These are phyloP conservation scores for Prunus padus DNA, from an alignment of 306 rosid genomes.

Conservation along the genomic window DNA sequence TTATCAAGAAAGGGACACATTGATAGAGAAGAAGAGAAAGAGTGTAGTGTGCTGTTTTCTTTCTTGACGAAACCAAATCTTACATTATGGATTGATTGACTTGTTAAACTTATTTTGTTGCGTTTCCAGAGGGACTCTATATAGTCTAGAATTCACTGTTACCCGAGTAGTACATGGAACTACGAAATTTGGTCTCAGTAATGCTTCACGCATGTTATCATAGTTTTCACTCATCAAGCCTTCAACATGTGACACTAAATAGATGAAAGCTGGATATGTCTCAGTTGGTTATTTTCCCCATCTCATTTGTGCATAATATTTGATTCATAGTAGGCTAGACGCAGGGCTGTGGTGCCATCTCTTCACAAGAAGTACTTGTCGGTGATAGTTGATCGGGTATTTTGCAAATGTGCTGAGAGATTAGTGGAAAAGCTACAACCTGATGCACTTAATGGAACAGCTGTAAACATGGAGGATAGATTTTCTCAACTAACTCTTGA, in stretches of 20 bases:
- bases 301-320: constrained; percentile 23
- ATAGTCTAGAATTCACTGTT: not conserved
- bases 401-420: constrained; percentile 83
- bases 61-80: not conserved
- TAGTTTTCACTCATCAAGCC: not conserved
- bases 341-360: constrained; percentile 97
- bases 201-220: not conserved
- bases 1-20: no score
- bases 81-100: not conserved
- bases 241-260: not conserved
- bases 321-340: constrained; percentile 65
- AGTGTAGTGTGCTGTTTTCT: not conserved
- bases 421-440: constrained; percentile 81
- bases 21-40: no score
- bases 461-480: constrained; percentile 87
- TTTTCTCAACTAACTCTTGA: constrained; percentile 93
- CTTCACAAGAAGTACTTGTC: constrained; percentile 93
- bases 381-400: constrained; percentile 79
- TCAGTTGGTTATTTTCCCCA: not conserved
- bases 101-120: not conserved
- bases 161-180: not conserved
- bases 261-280: not conserved
- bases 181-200: not conserved
- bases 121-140: not conserved
- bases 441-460: constrained; percentile 59